These are phyloP conservation scores for Boletales sp. DNA, from an alignment of 768 basidiomycete genomes.

Conservation along the genomic window DNA sequence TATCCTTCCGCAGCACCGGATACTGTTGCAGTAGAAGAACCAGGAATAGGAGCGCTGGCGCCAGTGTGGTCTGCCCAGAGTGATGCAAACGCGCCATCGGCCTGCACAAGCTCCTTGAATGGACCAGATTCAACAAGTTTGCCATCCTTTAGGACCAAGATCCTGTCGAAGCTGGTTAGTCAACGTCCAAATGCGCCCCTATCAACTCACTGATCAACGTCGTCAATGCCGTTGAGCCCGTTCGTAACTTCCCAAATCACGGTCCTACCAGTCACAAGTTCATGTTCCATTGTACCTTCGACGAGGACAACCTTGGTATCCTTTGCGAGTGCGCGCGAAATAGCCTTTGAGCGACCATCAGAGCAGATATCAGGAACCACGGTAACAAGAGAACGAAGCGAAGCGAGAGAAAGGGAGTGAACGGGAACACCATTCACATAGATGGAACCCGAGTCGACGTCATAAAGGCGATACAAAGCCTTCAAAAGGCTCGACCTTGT, in stretches of 20 bases:
- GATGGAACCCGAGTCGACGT: constrained; percentile 76
- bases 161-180: constrained; percentile 41
- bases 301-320: constrained; percentile 24
- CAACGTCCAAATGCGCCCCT: neutral
- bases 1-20: constrained; percentile 26
- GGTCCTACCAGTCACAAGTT: constrained; percentile 16
- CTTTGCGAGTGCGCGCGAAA: constrained; percentile 24
- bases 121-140: constrained; percentile 79
- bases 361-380: constrained; percentile 81
- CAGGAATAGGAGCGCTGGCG: constrained; percentile 43
- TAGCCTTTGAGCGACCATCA: constrained; percentile 19
- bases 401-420: constrained; percentile 78
- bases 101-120: constrained; percentile 72
- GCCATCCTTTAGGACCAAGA: constrained; percentile 89
- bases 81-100: constrained; percentile 68
- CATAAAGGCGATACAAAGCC: constrained; percentile 92
- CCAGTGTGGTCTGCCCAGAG: constrained; percentile 90
- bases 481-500: constrained; percentile 84
- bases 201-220: constrained; percentile 53
- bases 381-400: constrained; percentile 77
- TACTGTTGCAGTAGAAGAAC: constrained; percentile 24
- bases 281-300: constrained; percentile 22
- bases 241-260: constrained; percentile 26
- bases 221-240: constrained; percentile 45
- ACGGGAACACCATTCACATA: constrained; percentile 86